phyloP scores from a whole-genome alignment of 140 eudicot species.

The Oenanthe javanica region DNA sequence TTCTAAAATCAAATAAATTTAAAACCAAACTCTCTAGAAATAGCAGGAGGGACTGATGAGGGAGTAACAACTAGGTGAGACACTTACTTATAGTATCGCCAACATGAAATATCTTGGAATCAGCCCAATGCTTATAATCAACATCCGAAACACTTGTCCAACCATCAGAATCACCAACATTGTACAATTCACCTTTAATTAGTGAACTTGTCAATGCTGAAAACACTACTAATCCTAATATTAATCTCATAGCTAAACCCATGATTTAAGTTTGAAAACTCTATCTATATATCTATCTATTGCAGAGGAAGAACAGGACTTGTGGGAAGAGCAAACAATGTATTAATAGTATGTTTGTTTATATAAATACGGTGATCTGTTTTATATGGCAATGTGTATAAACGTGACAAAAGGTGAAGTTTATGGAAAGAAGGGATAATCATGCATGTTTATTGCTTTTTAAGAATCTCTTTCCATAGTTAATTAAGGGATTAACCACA shows the following conservation, averaged over 20 bases:
- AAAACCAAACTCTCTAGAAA: too few species aligned
- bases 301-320: not conserved
- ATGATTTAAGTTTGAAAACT: not conserved
- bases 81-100: slow-evolving; percentile 52
- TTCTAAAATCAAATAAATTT: too few species aligned
- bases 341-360: not conserved
- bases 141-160: slow-evolving; percentile 40
- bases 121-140: slow-evolving; percentile 51
- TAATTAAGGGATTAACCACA: not conserved
- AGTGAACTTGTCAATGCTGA: not conserved
- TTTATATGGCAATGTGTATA: not conserved
- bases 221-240: not conserved
- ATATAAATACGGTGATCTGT: not conserved
- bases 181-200: slow-evolving; percentile 24
- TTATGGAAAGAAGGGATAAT: slow-evolving; percentile 2
- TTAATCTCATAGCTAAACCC: not conserved
- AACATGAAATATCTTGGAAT: slow-evolving; percentile 34
- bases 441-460: not conserved
- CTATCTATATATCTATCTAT: not conserved
- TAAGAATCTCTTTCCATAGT: not conserved
- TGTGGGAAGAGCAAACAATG: not conserved
- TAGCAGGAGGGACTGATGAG: too few species aligned
- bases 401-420: not conserved
- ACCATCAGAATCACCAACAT: slow-evolving; percentile 52
- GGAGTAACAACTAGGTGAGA: too few species aligned